These are phyloP conservation scores for Penicillium paxilli DNA, from an alignment of 495 filamentous ascomycete species.

Conservation along the genomic window DNA sequence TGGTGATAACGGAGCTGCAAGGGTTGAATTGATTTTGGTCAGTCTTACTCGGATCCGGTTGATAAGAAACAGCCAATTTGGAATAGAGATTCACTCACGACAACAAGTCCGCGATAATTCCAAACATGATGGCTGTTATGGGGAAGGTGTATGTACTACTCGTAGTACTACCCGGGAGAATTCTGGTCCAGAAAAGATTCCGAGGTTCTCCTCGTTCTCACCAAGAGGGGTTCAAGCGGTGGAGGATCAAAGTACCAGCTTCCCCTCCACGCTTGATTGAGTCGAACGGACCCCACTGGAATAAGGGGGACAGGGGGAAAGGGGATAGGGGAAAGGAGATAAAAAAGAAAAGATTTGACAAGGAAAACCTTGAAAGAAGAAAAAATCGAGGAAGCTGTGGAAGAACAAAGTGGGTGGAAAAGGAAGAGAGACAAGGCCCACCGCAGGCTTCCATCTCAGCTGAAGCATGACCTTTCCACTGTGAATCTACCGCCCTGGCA, in stretches of 20 bases:
- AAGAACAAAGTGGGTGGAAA: background rate
- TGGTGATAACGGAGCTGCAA: conserved; percentile 72
- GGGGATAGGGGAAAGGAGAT: background rate
- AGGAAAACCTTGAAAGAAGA: background rate
- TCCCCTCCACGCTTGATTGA: conserved; percentile 2
- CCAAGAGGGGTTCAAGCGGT: conserved; percentile 16
- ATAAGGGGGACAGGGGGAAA: background rate
- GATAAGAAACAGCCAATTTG: no score
- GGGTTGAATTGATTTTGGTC: no score
- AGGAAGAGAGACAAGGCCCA: background rate
- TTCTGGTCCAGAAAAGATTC: background rate
- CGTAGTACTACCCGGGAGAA: no score
- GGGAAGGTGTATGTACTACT: background rate
- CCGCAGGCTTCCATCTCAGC: conserved; percentile 10
- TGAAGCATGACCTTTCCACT: conserved; percentile 7
- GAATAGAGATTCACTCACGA: no score
- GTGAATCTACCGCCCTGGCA: background rate
- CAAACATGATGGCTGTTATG: conserved; percentile 65
- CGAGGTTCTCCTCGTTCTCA: no score
- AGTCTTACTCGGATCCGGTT: no score
- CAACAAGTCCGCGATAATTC: conserved; percentile 74
- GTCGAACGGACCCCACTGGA: no score
- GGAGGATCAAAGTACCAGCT: conserved; percentile 6
- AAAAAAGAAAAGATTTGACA: background rate
- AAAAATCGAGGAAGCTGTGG: background rate